A percentile compares a stretch with the other conserved stretches of the same genome.
Conservation (phyloP, 2,329 filamentous ascomycete species). For the Chalara sp. region DNA sequence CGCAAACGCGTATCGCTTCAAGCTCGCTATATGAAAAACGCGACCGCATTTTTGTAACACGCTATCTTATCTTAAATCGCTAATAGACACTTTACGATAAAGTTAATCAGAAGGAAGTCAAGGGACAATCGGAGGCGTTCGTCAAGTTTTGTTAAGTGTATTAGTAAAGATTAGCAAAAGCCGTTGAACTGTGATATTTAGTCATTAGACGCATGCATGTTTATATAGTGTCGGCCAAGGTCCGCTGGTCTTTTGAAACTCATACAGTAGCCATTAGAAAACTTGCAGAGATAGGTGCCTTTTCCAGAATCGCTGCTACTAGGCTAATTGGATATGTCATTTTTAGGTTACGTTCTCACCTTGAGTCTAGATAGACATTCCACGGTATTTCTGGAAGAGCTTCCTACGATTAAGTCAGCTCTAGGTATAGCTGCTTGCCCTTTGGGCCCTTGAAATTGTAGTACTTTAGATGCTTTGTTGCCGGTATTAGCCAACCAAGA, state of each 20-base stretch:
- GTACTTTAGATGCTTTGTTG: slow-evolving; percentile 6
- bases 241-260: slow-evolving; percentile 28
- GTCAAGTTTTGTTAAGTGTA: too few species aligned
- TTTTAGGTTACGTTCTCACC: slow-evolving; percentile 1
- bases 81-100: too few species aligned
- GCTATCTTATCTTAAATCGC: too few species aligned
- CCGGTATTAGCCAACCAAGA: slow-evolving; percentile 12
- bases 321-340: background rate
- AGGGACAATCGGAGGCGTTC: too few species aligned
- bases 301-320: slow-evolving; percentile 8
- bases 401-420: slow-evolving; percentile 6
- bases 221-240: slow-evolving; percentile 29
- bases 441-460: slow-evolving; percentile 17
- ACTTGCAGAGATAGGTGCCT: slow-evolving; percentile 13
- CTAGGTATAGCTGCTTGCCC: slow-evolving; percentile 13
- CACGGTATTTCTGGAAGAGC: slow-evolving; percentile 5
- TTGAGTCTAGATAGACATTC: slow-evolving; percentile 15
- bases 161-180: too few species aligned
- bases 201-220: slow-evolving; percentile 21
- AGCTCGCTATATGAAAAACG: too few species aligned
- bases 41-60: too few species aligned
- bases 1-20: too few species aligned
- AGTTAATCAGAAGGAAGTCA: too few species aligned
- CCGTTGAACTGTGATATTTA: slow-evolving; percentile 23
- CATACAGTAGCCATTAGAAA: slow-evolving; percentile 14